Evolutionary conservation across 352 stramenopile species (phyloP), one percentile per base, ranked within the genome.

Genomic region (Phytopythium kandeliae): DNA sequence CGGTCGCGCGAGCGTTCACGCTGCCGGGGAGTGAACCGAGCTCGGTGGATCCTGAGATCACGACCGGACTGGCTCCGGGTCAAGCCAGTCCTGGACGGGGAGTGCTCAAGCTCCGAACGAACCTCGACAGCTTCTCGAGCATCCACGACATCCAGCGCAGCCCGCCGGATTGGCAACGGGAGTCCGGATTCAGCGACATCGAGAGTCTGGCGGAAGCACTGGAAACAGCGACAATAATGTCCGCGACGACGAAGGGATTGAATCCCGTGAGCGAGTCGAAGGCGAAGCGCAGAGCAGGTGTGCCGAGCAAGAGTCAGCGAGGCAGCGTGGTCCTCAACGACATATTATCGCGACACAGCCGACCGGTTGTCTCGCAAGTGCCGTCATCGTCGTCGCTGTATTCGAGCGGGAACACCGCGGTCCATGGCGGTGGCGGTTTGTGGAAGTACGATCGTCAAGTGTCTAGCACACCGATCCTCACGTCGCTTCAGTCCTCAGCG

Each of bases 71-170:
- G 1, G 28, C 36, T 4, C 38, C 22, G 12, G 26, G n/a, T 9
- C 31, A 34, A 3, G 8, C 26, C 2, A 40, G 17, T 3, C 44
- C 28, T 6, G 19, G 10, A 30, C n/a, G 34, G 19, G 17, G 9
- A 19, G 54, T 26, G 24, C 28, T 69, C 43, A 55, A 58, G 30
- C 58, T 65, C 51, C 78, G 78, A 43, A 67, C 67, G 0, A 80
- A 74, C n/a, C 44, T 80, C 12, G 67, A 80, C 38, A 74, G 51
- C 8, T 83, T 83, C 40, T 71, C 69, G 1, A 60, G 47, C 15
- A 59, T 83, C 13, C 17, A 57, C 2, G 63, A 79, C 13, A 4
- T 52, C 1, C 25, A 38, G 4, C 37, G 2, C 9, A 28, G 45
- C 8, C 40, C 35, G 22, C n/a, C 28, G 4, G 17, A 28, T 4